Evolutionary conservation across 805 yeast genomes (phyloP), one percentile per base, ranked within the genome.

Genomic region (Blastobotrys parvus): DNA sequence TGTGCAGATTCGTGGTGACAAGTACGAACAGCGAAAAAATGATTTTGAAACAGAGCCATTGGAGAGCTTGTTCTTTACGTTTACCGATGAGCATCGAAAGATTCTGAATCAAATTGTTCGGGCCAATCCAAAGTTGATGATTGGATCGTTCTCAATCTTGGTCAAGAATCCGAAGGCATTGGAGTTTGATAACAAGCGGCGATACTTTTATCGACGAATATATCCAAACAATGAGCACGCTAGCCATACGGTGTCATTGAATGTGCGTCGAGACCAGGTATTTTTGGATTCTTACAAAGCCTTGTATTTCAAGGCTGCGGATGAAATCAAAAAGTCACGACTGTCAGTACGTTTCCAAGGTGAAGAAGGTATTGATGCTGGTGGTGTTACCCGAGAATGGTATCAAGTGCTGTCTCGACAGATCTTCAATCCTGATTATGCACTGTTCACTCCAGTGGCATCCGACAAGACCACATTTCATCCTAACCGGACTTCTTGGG

Each of bases 361-460:
- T 1, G 99, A 92, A 62, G 82, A 82, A 43, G 99, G 97, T 52
- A 85, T 92, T 39, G 99, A 92, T 69, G 98, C 95, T 2, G 99
- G 99, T 52, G 99, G 99, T 33, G 80, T 92, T 13, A 85, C 97
- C 0, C 72, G 99, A 56, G 99, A 92, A 61, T 92, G 98, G 98
- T 89, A 82, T 57, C 97, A 89, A 59, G 95, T 89, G 3, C 64
- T 92, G 38, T 80, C 96, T 0, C 72, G 96, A 48, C 97, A 90
- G 60, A 89, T 92, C 86, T 87, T 92, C 65, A 88, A 90, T 59
- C 94, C 97, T 0, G 95, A 87, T 56, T 88, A 88, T 65, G 97
- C 95, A 0, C 66, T 92, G 48, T 92, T 90, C 59, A 70, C 82
- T 1, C 95, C 97, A 0, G 95, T 88, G 35, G 84, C 94, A 0